phyloP scores from a whole-genome alignment of 208 protist genomes.

The Tritrichomonas foetus region DNA sequence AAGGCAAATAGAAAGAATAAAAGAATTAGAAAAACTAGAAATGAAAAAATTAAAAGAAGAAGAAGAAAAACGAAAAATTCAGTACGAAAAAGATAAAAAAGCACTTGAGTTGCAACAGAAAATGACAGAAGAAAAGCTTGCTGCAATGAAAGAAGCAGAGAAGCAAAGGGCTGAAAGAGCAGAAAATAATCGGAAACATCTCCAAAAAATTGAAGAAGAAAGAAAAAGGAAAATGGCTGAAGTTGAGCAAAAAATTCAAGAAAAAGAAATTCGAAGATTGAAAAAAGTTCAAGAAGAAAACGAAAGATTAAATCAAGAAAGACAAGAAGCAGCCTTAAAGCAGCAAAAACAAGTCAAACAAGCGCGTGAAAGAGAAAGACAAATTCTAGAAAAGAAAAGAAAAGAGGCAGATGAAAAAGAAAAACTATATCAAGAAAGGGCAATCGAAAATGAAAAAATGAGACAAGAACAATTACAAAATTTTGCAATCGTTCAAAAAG shows the following conservation, averaged over 20 bases:
- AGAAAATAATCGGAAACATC: not conserved
- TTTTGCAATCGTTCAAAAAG: not conserved
- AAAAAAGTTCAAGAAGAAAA: not conserved
- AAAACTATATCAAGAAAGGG: not conserved
- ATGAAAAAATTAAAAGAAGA: not conserved
- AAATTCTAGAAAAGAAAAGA: not conserved
- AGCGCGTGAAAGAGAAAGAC: not conserved
- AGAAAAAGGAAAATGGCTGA: not conserved
- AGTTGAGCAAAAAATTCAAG: not conserved
- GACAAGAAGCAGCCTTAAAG: not conserved
- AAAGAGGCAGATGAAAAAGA: slow-evolving; percentile 6
- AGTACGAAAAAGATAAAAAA: not conserved
- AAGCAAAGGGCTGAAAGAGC: not conserved
- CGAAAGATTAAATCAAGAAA: not conserved
- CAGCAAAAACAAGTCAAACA: not conserved
- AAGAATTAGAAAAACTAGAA: not conserved
- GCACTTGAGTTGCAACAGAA: not conserved
- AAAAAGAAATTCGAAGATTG: not conserved
- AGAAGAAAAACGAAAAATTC: not conserved
- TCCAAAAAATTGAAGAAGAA: slow-evolving; percentile 17
- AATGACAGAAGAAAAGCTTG: not conserved
- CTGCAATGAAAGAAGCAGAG: not conserved
- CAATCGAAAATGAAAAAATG: not conserved
- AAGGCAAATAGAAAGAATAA: not conserved
- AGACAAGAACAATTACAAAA: not conserved